These are phyloP conservation scores for Fraxinus angustifolia DNA, from an alignment of 305 asterid species.

Conservation along the genomic window DNA sequence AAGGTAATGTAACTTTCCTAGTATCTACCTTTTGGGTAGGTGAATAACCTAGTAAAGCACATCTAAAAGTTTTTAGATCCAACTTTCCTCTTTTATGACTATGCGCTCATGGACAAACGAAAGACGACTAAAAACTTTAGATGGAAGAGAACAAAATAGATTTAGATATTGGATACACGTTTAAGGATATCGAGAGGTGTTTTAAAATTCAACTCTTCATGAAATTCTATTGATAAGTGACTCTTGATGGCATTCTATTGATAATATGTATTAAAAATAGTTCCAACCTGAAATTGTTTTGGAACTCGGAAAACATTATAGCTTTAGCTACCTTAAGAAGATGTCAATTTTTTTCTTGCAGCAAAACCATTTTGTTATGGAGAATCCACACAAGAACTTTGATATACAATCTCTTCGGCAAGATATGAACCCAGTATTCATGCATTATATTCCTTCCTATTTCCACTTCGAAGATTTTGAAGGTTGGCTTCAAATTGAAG, in stretches of 20 bases:
- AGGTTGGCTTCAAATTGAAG: background rate
- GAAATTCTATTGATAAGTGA: background rate
- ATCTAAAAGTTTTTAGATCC: background rate
- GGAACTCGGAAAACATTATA: background rate
- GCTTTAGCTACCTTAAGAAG: background rate
- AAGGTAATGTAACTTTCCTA: background rate
- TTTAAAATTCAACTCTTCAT: background rate
- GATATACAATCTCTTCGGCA: background rate
- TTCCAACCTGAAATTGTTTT: background rate
- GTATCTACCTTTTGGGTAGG: background rate
- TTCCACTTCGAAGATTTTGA: background rate
- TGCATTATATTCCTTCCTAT: background rate
- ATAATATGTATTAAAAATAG: background rate
- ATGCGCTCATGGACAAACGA: background rate
- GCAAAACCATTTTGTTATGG: background rate
- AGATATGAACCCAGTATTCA: background rate
- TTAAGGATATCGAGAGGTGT: background rate
- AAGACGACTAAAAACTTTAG: background rate
- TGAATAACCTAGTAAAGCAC: background rate
- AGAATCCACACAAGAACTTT: background rate
- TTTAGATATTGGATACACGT: background rate
- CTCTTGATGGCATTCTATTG: background rate
- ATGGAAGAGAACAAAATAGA: background rate
- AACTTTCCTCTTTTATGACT: background rate
- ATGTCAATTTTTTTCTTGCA: background rate